phyloP scores from a whole-genome alignment of 345 rosid species.

The Salix brachista region DNA sequence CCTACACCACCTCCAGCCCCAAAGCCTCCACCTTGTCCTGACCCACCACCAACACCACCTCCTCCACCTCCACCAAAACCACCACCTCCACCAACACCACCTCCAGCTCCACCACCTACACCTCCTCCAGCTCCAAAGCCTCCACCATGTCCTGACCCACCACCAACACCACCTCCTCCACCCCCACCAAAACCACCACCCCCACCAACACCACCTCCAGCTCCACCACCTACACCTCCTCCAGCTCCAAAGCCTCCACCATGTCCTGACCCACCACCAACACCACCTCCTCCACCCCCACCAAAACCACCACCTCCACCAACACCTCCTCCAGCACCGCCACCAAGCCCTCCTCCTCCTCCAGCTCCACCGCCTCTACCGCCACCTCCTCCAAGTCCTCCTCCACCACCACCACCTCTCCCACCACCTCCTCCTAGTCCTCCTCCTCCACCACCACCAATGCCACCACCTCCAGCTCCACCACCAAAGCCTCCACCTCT shows the following conservation, averaged over 20 bases:
- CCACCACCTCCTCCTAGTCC: not conserved
- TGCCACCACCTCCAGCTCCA: not conserved
- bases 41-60: slow-evolving; percentile 2
- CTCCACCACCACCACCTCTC: slow-evolving; percentile 3
- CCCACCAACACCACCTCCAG: slow-evolving; percentile 42
- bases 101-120: not conserved
- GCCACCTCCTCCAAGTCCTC: not conserved
- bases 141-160: not conserved
- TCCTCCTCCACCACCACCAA: not conserved
- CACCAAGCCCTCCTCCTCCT: slow-evolving; percentile 6
- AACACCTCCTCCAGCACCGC: slow-evolving; percentile 22
- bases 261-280: not conserved
- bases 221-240: slow-evolving; percentile 22
- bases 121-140: slow-evolving; percentile 13
- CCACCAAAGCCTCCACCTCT: not conserved
- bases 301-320: slow-evolving; percentile 28
- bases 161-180: slow-evolving; percentile 6
- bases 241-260: slow-evolving; percentile 6
- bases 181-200: slow-evolving; percentile 45
- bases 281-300: not conserved
- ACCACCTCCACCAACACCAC: not conserved
- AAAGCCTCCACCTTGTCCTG: slow-evolving; percentile 4
- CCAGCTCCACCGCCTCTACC: slow-evolving; percentile 14
- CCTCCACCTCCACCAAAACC: slow-evolving; percentile 1
- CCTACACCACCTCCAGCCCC: slow-evolving; percentile 12